Evolutionary conservation across 73 alveolate species (phyloP).

Genomic region (Paramecium bursaria): DNA sequence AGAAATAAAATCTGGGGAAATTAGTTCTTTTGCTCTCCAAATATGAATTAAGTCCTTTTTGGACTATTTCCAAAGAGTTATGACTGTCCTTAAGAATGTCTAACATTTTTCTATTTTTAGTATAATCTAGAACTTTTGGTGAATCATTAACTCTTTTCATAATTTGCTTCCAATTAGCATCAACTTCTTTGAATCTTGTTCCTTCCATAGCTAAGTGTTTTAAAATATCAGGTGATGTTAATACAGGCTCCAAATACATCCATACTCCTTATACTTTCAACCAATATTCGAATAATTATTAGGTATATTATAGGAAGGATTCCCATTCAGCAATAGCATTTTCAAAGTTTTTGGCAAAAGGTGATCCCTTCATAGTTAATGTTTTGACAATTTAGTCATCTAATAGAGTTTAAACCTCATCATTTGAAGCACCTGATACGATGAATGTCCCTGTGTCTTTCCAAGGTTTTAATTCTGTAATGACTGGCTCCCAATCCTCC

Average conservation of each 20-base stretch:
- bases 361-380: conserved; percentile 85
- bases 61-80: conserved; percentile 87
- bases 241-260: conserved; percentile 97
- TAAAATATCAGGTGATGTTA: conserved; percentile 95
- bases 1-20: conserved; percentile 99
- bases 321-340: conserved; percentile 96
- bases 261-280: conserved; percentile 93
- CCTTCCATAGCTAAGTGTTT: conserved; percentile 96
- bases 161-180: conserved; percentile 93
- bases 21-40: conserved; percentile 95
- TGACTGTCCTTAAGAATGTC: conserved; percentile 89
- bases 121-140: conserved; percentile 87
- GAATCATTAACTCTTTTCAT: conserved; percentile 89
- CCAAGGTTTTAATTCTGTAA: conserved; percentile 81
- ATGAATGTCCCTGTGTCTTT: conserved; percentile 80
- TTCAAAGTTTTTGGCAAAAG: conserved; percentile 85
- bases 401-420: conserved; percentile 80
- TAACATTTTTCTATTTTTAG: conserved; percentile 86
- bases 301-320: conserved; percentile 81
- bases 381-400: conserved; percentile 90
- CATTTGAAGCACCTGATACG: conserved; percentile 84
- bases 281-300: conserved; percentile 93
- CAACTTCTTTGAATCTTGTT: conserved; percentile 92
- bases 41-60: conserved; percentile 88
- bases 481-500: conserved; percentile 86